phyloP scores from a whole-genome alignment of 306 rosid species.

The Cucurbita maxima region DNA sequence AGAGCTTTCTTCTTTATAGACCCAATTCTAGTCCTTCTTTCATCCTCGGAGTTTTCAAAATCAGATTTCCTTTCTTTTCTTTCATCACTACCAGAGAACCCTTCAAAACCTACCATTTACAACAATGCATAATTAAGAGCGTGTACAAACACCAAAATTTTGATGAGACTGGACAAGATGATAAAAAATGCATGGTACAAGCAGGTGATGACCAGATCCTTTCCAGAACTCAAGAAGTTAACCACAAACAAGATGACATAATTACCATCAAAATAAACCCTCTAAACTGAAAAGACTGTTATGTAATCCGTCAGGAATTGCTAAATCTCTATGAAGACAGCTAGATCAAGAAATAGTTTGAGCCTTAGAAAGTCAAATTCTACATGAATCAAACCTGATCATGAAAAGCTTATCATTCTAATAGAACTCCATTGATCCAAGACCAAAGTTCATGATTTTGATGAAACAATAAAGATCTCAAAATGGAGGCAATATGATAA shows the following conservation, averaged over 20 bases:
- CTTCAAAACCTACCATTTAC: constrained; percentile 63
- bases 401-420: background rate
- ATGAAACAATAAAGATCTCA: background rate
- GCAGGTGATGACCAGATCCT: background rate
- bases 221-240: background rate
- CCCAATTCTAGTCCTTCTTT: constrained; percentile 77
- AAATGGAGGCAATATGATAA: background rate
- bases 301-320: background rate
- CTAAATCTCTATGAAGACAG: background rate
- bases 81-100: constrained; percentile 89
- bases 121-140: background rate
- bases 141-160: background rate
- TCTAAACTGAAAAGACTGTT: background rate
- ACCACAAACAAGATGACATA: background rate
- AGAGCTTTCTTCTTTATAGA: constrained; percentile 86
- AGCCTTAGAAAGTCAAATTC: background rate
- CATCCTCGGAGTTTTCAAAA: constrained; percentile 90
- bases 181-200: background rate
- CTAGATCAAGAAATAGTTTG: background rate
- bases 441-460: background rate
- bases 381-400: background rate
- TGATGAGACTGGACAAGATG: background rate
- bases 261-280: background rate
- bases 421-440: background rate
- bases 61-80: constrained; percentile 79